Evolutionary conservation across 2,329 filamentous ascomycete genomes (phyloP).

Genomic region (Plectosphaerella cucumerina): DNA sequence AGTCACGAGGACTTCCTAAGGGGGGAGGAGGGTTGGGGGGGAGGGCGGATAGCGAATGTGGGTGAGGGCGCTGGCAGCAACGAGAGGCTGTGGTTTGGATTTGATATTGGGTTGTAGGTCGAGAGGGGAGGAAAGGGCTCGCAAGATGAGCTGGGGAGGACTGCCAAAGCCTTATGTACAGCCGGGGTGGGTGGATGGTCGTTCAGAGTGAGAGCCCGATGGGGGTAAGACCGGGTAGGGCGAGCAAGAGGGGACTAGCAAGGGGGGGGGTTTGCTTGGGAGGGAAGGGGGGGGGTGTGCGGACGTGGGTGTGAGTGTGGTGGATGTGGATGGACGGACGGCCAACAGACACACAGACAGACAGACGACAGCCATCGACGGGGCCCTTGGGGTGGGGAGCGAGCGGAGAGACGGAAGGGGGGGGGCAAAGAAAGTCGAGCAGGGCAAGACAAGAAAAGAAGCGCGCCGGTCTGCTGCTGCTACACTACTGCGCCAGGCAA

Average conservation of each 20-base stretch:
- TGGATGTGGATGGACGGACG: not conserved
- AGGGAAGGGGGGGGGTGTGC: not conserved
- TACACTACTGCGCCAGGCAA: not conserved
- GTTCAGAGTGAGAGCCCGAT: not conserved
- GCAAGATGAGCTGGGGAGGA: slow-evolving; percentile 31
- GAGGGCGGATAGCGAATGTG: slow-evolving; percentile 39
- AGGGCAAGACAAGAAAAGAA: not conserved
- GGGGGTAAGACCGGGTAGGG: not conserved
- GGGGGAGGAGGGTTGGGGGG: slow-evolving; percentile 11
- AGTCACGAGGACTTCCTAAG: slow-evolving; percentile 71
- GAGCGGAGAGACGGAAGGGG: not conserved
- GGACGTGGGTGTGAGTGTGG: not conserved
- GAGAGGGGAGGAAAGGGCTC: slow-evolving; percentile 26
- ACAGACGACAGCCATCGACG: not conserved
- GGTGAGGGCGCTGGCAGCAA: slow-evolving; percentile 11
- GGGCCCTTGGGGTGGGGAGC: not conserved
- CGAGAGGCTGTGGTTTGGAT: slow-evolving; percentile 12
- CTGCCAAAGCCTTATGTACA: slow-evolving; percentile 30
- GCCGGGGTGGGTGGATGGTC: not conserved
- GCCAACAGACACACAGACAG: too few species aligned
- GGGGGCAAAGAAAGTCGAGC: not conserved
- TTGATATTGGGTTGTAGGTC: slow-evolving; percentile 19
- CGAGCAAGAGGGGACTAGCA: not conserved
- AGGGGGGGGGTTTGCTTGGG: not conserved
- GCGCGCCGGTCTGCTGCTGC: not conserved